Evolutionary conservation across 306 rosid species (phyloP).

Genomic region (Purshia tridentata): DNA sequence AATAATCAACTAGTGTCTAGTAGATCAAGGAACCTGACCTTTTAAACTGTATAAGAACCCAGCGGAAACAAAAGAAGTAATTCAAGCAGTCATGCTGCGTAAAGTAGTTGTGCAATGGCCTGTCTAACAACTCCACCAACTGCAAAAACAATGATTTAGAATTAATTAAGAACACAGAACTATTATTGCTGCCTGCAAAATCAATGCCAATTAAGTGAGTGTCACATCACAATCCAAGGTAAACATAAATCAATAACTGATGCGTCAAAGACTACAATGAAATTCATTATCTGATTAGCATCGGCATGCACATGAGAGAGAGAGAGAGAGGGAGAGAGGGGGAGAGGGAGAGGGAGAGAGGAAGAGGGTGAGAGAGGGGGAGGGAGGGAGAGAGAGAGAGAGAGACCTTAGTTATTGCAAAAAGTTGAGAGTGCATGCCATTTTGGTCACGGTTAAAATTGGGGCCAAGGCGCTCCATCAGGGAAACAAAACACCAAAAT

Average conservation of each 20-base stretch:
- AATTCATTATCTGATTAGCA: neutral
- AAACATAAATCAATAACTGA: neutral
- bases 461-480: conserved; percentile 96
- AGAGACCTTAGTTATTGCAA: conserved; percentile 90
- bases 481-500: conserved; percentile 95
- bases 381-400: conserved; percentile 20
- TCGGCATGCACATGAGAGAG: neutral
- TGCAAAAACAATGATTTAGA: conserved; percentile 39
- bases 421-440: conserved; percentile 99
- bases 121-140: conserved; percentile 95
- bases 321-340: too few relatives aligned
- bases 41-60: conserved; percentile 96
- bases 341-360: conserved; percentile 33
- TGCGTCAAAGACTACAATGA: neutral
- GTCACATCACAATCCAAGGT: neutral
- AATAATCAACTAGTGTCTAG: neutral
- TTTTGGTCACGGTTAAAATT: conserved; percentile 98
- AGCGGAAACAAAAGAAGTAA: conserved; percentile 98
- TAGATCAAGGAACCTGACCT: conserved; percentile 50
- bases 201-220: neutral
- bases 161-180: conserved; percentile 21
- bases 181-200: conserved; percentile 10
- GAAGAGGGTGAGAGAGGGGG: too few relatives aligned
- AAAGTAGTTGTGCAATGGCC: conserved; percentile 85
- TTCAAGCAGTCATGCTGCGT: conserved; percentile 89